phyloP scores from a whole-genome alignment of 345 rosid species.

The Linum usitatissimum region DNA sequence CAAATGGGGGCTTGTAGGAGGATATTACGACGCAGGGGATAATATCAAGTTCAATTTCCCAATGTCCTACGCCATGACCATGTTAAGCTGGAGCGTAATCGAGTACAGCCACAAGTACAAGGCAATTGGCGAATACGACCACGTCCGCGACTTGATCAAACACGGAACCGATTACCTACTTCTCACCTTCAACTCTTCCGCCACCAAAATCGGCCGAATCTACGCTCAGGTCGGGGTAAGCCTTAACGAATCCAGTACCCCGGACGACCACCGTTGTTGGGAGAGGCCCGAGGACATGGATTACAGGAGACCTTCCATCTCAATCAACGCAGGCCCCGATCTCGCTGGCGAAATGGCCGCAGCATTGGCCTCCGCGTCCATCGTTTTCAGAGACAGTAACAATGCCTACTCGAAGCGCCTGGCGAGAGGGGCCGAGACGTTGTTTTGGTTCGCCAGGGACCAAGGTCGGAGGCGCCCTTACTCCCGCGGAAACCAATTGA shows the following conservation, averaged over 20 bases:
- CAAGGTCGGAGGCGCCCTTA: slow-evolving; percentile 31
- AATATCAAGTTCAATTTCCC: slow-evolving; percentile 75
- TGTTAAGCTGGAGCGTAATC: slow-evolving; percentile 90
- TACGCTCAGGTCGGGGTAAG: slow-evolving; percentile 61
- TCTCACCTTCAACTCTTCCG: slow-evolving; percentile 59
- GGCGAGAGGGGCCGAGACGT: slow-evolving; percentile 42
- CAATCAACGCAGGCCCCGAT: slow-evolving; percentile 36
- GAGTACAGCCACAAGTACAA: slow-evolving; percentile 61
- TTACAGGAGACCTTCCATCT: slow-evolving; percentile 39
- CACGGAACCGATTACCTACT: slow-evolving; percentile 90
- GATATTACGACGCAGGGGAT: slow-evolving; percentile 83
- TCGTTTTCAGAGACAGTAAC: slow-evolving; percentile 46
- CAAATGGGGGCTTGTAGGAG: slow-evolving; percentile 59
- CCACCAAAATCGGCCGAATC: slow-evolving; percentile 47
- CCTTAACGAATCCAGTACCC: slow-evolving; percentile 34
- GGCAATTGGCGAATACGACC: slow-evolving; percentile 49
- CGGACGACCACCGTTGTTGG: slow-evolving; percentile 81
- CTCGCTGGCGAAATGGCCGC: slow-evolving; percentile 75
- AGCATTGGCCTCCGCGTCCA: slow-evolving; percentile 68
- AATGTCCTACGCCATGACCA: slow-evolving; percentile 77
- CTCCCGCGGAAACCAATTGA: slow-evolving; percentile 29
- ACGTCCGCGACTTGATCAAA: slow-evolving; percentile 52
- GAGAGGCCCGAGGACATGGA: slow-evolving; percentile 76
- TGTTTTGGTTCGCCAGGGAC: slow-evolving; percentile 54
- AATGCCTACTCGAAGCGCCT: slow-evolving; percentile 43